phyloP scores from a whole-genome alignment of 2,329 filamentous ascomycete genomes.

The Fonsecaea pedrosoi region DNA sequence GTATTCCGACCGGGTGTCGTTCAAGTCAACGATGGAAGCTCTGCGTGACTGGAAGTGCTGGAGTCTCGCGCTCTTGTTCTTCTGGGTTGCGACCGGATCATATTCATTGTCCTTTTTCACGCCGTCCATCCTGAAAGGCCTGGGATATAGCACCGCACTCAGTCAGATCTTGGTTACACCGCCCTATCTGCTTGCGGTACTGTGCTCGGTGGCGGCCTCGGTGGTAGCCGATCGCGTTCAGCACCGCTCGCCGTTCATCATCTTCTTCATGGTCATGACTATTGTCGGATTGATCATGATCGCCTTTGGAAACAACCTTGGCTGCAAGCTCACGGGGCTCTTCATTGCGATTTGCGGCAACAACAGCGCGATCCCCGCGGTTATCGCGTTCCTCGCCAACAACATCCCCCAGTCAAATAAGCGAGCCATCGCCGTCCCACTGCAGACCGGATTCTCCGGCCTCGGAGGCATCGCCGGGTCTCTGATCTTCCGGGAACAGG shows the following conservation, averaged over 20 bases:
- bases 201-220: slow-evolving; percentile 13
- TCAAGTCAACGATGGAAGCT: slow-evolving; percentile 50
- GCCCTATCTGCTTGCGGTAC: slow-evolving; percentile 9
- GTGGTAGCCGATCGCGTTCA: slow-evolving; percentile 14
- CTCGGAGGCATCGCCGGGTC: slow-evolving; percentile 78
- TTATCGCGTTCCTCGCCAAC: slow-evolving; percentile 81
- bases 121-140: slow-evolving; percentile 21
- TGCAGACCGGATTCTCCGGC: slow-evolving; percentile 48
- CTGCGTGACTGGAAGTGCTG: slow-evolving; percentile 61
- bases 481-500: slow-evolving; percentile 67
- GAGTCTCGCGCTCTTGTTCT: slow-evolving; percentile 57
- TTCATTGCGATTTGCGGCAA: slow-evolving; percentile 67
- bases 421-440: slow-evolving; percentile 28
- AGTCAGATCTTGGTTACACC: slow-evolving; percentile 24
- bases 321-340: slow-evolving; percentile 16
- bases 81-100: slow-evolving; percentile 42
- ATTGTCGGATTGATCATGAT: slow-evolving; percentile 22
- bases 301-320: slow-evolving; percentile 13
- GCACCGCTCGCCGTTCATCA: slow-evolving; percentile 19
- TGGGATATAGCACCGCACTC: slow-evolving; percentile 22
- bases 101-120: slow-evolving; percentile 27
- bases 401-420: slow-evolving; percentile 68
- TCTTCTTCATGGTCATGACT: slow-evolving; percentile 9
- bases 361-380: slow-evolving; percentile 76
- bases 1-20: slow-evolving; percentile 42